phyloP scores from a whole-genome alignment of 2,329 filamentous ascomycete species.

The Apiospora marii region DNA sequence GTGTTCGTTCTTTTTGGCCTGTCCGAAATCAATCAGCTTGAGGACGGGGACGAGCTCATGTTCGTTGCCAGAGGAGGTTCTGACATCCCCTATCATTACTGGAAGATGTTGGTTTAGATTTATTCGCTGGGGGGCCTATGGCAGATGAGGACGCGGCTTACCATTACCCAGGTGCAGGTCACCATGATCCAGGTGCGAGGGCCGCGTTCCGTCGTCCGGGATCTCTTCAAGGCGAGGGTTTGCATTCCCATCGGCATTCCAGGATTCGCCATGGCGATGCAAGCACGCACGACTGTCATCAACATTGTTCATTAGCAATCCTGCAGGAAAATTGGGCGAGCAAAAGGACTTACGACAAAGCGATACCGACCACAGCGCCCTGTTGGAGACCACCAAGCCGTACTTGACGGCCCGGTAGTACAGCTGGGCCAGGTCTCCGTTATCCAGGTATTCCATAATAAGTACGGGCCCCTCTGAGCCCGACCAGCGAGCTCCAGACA shows the following conservation, averaged over 20 bases:
- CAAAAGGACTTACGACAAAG: conserved; percentile 1
- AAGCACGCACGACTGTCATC: not conserved
- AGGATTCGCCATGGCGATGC: not conserved
- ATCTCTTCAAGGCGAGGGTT: not conserved
- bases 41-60: conserved; percentile 1
- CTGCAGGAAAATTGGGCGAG: not conserved
- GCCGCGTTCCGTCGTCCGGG: not conserved
- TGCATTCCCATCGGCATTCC: not conserved
- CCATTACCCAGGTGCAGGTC: conserved; percentile 15
- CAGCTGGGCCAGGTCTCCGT: conserved; percentile 12
- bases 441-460: not conserved
- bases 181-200: not conserved
- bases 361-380: not conserved
- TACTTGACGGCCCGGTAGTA: not conserved
- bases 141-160: not conserved
- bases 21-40: conserved; percentile 9
- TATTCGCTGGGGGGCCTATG: not conserved
- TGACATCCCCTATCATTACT: not conserved
- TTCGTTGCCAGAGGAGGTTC: not conserved
- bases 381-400: not conserved
- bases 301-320: not conserved
- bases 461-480: conserved; percentile 7
- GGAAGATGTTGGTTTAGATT: not conserved
- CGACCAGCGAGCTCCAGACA: not conserved
- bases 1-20: not conserved